These are phyloP conservation scores for Pichia sp. DNA, from an alignment of 1,139 yeast species.

Conservation along the genomic window DNA sequence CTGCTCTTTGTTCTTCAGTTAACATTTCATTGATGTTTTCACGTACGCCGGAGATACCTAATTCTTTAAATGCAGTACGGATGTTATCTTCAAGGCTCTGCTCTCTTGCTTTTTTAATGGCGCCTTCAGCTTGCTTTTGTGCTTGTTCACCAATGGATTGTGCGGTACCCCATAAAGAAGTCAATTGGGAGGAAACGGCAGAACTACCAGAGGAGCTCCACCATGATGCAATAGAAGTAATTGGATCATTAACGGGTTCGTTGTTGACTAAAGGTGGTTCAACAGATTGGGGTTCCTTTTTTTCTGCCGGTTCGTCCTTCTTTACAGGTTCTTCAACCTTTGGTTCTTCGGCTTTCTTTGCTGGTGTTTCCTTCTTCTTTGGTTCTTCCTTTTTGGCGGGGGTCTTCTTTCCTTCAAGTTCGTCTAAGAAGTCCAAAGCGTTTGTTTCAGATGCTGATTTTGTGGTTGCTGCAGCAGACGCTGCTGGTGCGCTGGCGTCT, in stretches of 20 bases:
- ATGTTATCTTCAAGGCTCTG: constrained; percentile 33
- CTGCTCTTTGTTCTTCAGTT: constrained; percentile 28
- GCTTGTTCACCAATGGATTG: constrained; percentile 30
- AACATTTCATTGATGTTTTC: constrained; percentile 29
- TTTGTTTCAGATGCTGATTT: neutral
- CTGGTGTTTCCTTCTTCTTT: neutral
- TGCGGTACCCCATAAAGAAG: constrained; percentile 63
- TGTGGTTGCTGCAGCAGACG: constrained; percentile 29
- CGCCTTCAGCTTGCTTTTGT: constrained; percentile 38
- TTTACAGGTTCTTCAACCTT: neutral
- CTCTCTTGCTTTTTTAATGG: constrained; percentile 39
- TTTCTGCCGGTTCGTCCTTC: constrained; percentile 2
- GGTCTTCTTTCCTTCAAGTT: constrained; percentile 44
- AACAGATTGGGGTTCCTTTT: constrained; percentile 3
- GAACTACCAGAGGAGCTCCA: constrained; percentile 76
- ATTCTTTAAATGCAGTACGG: constrained; percentile 31
- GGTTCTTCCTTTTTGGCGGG: constrained; percentile 1
- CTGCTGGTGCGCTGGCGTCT: constrained; percentile 39
- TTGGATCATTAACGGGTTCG: constrained; percentile 53
- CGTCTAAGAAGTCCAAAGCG: constrained; percentile 75
- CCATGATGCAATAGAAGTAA: constrained; percentile 75
- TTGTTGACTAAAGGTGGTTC: neutral
- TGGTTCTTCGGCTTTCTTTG: neutral
- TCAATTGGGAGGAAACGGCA: constrained; percentile 68
- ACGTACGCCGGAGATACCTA: constrained; percentile 32